Evolutionary conservation across 495 filamentous ascomycete genomes (phyloP), one percentile per base, ranked within the genome.

Genomic region (Neurospora terricola): DNA sequence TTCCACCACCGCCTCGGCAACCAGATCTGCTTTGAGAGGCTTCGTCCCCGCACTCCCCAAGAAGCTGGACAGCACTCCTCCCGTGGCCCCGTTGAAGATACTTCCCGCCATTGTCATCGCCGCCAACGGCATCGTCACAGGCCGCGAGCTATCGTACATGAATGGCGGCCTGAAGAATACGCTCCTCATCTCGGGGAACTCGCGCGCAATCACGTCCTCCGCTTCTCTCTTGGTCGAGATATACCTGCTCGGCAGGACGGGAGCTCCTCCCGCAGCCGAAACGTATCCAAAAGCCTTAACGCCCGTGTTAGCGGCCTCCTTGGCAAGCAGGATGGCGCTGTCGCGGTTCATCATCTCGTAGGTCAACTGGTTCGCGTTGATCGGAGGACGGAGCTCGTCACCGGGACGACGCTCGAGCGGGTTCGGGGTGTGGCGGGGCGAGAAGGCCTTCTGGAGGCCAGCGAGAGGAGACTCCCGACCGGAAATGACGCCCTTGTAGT

Each of bases 291-390:
- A 97, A 0, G 89, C 86, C 16, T 86, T 81, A 38, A 92, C 90
- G 38, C 89, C 86, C 68, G 88, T 87, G 42, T 78, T 80, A 30
- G 84, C 86, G 11, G 94, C 88, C 82, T 97, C 93, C 78, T 91
- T 89, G 12, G 95, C 96, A n/a, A 99, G 85, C 69, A 90, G 87
- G 74, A 98, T 91, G 14, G 91, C 91, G 78, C 82, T 84, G 75
- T 99, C 96, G 73, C 96, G 88, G 84, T 99, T 99, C 93, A 99
- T 98, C 75, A 94, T 88, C 87, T 99, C 96, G 84, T 99, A 99
- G 42, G 94, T 98, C 77, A 97, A 82, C 82, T 97, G 92, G 23
- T 89, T 89, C 77, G 89, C 87, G 39, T 59, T 37, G 23, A 36
- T 38, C 8, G 62, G 36, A 18, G 39, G 54, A 11, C 16, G 30